Base-by-base conservation (phyloP, 345 rosid genomes). In the Microthlaspi erraticum region DNA sequence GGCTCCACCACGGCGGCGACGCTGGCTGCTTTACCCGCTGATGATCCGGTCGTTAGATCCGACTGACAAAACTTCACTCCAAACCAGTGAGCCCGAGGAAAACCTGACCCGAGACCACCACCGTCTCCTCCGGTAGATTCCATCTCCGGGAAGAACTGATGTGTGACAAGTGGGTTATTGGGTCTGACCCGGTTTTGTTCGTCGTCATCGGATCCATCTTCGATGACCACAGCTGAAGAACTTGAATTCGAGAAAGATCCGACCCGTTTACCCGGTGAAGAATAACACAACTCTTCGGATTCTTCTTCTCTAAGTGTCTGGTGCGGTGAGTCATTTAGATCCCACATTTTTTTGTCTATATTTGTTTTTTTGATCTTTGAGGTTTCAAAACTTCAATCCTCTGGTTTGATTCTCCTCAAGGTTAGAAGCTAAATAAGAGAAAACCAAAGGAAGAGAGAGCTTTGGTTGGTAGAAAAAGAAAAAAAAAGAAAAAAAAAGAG, bases 41-140 rank as follows among this genome's bases (percentile, higher is more conserved):
- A 49, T 54, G 63, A 67, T 52, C 73, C 78, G 3, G 71, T 39
- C 0, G 66, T 54, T 46, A 88, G 80, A 75, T 87, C 97, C 78
- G 98, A 80, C 73, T 89, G 97, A 64, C 75, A 76, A 70, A 69
- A 76, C 75, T 76, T 70, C 4, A 76, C 79, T 10, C 96, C 97
- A 33, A 87, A 82, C 96, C 98, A 94, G 80, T 94, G 95, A 53
- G 98, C 90, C 36, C 97, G 83, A 6, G 97, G 99, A 62, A 88
- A 89, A 20, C 83, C 86, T 6, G 72, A 42, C 10, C 77, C 85
- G 26, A 65, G 41, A 23, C 72, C 57, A 32, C 71, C 78, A 11
- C 57, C 49, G 16, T 19, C 79, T 3, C 13, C 78, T n/a, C 60
- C 78, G 69, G 5, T 60, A 53, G 64, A 44, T 6, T 69, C 79